Percentiles rank a stretch among this genome's conserved stretches.
These are phyloP conservation scores for Diaporthe amygdali DNA, from an alignment of 2,329 filamentous ascomycete species.

Conservation along the genomic window DNA sequence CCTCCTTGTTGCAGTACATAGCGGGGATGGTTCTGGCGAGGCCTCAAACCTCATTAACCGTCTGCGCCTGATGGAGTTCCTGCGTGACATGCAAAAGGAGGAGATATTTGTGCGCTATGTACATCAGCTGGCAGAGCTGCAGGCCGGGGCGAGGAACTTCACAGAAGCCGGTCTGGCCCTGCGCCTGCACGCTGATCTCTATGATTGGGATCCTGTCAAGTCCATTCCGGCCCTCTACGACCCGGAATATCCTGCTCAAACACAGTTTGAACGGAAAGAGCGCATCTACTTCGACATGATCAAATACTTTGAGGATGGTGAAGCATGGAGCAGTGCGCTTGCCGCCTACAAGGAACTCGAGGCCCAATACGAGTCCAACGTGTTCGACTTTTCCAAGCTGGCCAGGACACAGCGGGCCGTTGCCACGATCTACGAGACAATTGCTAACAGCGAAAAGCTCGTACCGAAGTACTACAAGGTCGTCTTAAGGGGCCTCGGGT, in stretches of 20 bases:
- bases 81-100: conserved; percentile 95
- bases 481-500: conserved; percentile 86
- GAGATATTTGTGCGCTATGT: conserved; percentile 97
- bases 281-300: conserved; percentile 93
- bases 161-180: conserved; percentile 90
- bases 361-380: conserved; percentile 85
- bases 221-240: conserved; percentile 71
- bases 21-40: conserved; percentile 74
- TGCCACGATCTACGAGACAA: conserved; percentile 88
- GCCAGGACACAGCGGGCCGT: conserved; percentile 89
- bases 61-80: conserved; percentile 90
- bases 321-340: conserved; percentile 89
- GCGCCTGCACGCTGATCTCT: conserved; percentile 88
- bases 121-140: conserved; percentile 83
- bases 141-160: conserved; percentile 76
- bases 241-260: conserved; percentile 81
- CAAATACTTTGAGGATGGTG: conserved; percentile 91
- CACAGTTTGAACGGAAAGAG: conserved; percentile 91
- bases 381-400: conserved; percentile 91
- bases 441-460: conserved; percentile 79
- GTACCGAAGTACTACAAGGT: conserved; percentile 92
- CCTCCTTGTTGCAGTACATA: conserved; percentile 87
- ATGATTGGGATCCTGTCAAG: conserved; percentile 83
- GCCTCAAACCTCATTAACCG: conserved; percentile 86
- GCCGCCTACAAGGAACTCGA: conserved; percentile 90